Evolutionary conservation across 2,329 filamentous ascomycete genomes (phyloP).

Genomic region (Myriangium duriaei): DNA sequence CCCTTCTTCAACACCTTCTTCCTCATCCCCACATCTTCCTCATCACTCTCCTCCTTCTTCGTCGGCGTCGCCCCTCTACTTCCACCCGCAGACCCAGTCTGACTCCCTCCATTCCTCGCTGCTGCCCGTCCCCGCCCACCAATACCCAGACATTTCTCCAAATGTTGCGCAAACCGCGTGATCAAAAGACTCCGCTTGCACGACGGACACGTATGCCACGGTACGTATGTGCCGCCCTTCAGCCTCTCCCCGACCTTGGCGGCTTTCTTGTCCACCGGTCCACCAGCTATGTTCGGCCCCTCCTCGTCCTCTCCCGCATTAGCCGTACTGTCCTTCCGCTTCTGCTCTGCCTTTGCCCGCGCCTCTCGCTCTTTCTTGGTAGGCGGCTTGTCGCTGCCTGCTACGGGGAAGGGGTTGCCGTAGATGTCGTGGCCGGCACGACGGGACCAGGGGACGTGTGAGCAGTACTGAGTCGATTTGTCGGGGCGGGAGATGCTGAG

Average conservation of each 20-base stretch:
- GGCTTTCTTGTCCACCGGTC: conserved; percentile 31
- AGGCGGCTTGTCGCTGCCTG: conserved; percentile 42
- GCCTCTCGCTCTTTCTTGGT: conserved; percentile 66
- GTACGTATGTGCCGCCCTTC: conserved; percentile 38
- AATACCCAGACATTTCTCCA: conserved; percentile 49
- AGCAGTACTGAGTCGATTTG: conserved; percentile 53
- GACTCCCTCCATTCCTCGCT: conserved; percentile 23
- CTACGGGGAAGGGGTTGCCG: conserved; percentile 66
- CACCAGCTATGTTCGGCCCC: conserved; percentile 15
- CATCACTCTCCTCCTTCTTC: conserved; percentile 17
- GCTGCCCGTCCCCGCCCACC: conserved; percentile 41
- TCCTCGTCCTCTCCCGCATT: conserved; percentile 18
- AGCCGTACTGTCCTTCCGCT: conserved; percentile 25
- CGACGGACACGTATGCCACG: conserved; percentile 45
- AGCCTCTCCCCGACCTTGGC: conserved; percentile 32
- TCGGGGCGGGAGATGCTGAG: conserved; percentile 35
- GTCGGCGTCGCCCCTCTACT: conserved; percentile 23
- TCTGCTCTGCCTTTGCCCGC: conserved; percentile 34
- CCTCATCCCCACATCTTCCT: conserved; percentile 15
- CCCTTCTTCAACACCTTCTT: conserved; percentile 28
- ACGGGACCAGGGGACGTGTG: conserved; percentile 64
- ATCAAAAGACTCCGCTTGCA: conserved; percentile 50
- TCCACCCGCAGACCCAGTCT: conserved; percentile 17
- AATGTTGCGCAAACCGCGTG: conserved; percentile 47
- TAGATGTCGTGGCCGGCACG: conserved; percentile 69